Base-by-base conservation (phyloP, 371 early-diverging fungal species). In the Conidiobolus incongruus region DNA sequence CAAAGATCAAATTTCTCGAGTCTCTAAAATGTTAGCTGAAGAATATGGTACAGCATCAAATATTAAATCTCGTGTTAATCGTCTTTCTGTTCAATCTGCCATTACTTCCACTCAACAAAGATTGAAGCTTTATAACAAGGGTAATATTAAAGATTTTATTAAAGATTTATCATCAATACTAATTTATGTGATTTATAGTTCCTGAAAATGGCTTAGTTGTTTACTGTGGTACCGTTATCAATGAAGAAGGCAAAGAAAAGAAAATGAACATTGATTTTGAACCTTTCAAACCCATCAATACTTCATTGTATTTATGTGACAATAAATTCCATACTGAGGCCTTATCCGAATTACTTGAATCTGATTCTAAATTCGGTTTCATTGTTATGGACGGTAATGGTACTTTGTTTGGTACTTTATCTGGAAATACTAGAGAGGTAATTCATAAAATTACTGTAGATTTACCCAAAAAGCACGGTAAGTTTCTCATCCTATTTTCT, bases 41-140 rank as follows among this genome's bases (percentile, higher is more conserved):
- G 99, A 99, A 75, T 92, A 93, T 58, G 99, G 99, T 46, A 97
- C 99, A 20, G 99, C 99, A 15, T 93, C 98, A 54, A 99, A 99
- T 72, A 99, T 99, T 62, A 99, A 99, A 65, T 88, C 89, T 45
- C 85, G 99, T 48, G 99, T 99, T 39, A 99, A 98, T 67, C 72
- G 99, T 40, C 72, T 90, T 29, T 98, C 98, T 30, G 99, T 99
- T 12, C 65, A 98, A 44, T 68, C 82, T 20, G 99, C 99, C 44
- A 99, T 99, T 52, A 92, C 96, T 19, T 98, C 98, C 40, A 94
- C 99, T 23, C 97, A 95, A 63, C 86, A 91, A 48, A 81, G 93
- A 55, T 76, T 99, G 34, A 99, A 98, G 71, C 72, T 93, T 30
- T 94, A 95, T 68, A 81, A 61, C 50, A 71, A 63, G 55, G 76